A percentile compares a stretch with the other conserved stretches of the same genome.
phyloP scores from a whole-genome alignment of 306 rosid genomes.

The Alnus rubra region DNA sequence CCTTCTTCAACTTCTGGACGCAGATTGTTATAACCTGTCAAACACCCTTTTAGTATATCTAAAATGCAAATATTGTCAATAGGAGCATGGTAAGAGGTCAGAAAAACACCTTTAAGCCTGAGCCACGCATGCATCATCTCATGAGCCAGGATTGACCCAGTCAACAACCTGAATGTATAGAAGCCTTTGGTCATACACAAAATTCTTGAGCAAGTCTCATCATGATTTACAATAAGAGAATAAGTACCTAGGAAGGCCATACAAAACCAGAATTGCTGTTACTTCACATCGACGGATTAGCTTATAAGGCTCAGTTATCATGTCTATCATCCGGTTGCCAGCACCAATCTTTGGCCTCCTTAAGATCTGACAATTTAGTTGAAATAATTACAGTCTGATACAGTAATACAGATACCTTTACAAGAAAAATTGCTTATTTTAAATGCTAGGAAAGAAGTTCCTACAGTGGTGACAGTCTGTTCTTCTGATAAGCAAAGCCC shows the following conservation, averaged over 20 bases:
- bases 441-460: slow-evolving; percentile 29
- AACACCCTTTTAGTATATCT: slow-evolving; percentile 10
- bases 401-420: slow-evolving; percentile 3
- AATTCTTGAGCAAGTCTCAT: slow-evolving; percentile 8
- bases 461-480: slow-evolving; percentile 85
- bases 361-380: slow-evolving; percentile 52
- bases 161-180: slow-evolving; percentile 63
- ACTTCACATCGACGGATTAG: slow-evolving; percentile 86
- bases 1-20: slow-evolving; percentile 98
- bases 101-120: slow-evolving; percentile 77
- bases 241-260: slow-evolving; percentile 93
- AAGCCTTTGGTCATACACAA: slow-evolving; percentile 28
- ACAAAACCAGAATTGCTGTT: slow-evolving; percentile 90
- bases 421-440: slow-evolving; percentile 12
- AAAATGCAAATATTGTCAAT: background rate
- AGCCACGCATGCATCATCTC: slow-evolving; percentile 99
- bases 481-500: slow-evolving; percentile 99
- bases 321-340: slow-evolving; percentile 71
- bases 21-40: slow-evolving; percentile 78
- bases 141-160: slow-evolving; percentile 94
- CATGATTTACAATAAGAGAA: background rate
- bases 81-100: slow-evolving; percentile 17
- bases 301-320: slow-evolving; percentile 87
- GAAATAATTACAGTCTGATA: slow-evolving; percentile 10
- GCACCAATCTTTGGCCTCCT: slow-evolving; percentile 84